Base-by-base conservation (phyloP, 2,329 filamentous ascomycete species). In the Calycina marina region DNA sequence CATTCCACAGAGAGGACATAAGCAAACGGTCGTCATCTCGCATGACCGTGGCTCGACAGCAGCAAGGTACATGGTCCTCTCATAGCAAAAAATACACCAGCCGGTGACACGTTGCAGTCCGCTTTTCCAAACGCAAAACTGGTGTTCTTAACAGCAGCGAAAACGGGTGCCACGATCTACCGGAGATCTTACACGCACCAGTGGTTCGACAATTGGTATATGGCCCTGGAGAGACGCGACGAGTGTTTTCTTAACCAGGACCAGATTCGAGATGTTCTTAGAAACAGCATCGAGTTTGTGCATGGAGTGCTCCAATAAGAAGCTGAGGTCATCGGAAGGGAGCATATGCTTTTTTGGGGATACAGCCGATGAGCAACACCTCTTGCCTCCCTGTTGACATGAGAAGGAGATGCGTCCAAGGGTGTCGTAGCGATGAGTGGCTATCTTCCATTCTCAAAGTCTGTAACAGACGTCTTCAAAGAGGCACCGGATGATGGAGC, bases 361-460 rank as follows among this genome's bases (percentile, higher is more conserved):
- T 46, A 70, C 12, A 71, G 68, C 30, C 67, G 67, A 0, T 66
- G 63, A 40, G 66, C 66, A 3, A 59, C 60, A 25, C 49, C 55
- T 0, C 37, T 71, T 36, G 43, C 56, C 12, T 51, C 58, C 6
- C 39, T 59, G 35, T 35, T 71, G 34, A 47, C 60, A 2, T 64
- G 62, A 61, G 51, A 60, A 6, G 59, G 55, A 0, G 43, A 46
- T 11, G 32, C 48, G 2, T 36, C 66, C 18, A 60, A 50, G 0
- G 62, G 46, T 0, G 41, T 51, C 9, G 46, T 63, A 5, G 59
- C 57, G 0, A 58, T 67, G 56, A 60, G 60, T 34, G 61, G 61
- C 0, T 65, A 55, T 43, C 42, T 67, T 32, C 63, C 64, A 0
- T 57, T 62, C 37, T 44, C 45, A n/a, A 45, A 45, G n/a, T n/a